These are phyloP conservation scores for Chenopodium berlandieri DNA, from an alignment of 148 eudicot species.

Conservation along the genomic window DNA sequence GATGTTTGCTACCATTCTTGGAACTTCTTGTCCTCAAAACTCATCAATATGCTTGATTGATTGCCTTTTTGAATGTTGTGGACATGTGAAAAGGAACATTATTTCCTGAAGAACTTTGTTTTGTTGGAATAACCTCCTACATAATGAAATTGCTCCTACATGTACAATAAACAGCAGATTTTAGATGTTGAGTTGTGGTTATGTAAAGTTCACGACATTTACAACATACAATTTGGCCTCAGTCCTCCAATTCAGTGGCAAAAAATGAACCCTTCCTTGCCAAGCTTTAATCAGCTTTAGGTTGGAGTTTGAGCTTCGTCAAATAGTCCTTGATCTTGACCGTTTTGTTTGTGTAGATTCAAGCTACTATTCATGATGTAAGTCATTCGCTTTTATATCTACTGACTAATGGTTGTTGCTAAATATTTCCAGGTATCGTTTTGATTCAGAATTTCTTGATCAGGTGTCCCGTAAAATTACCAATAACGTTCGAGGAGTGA, in stretches of 20 bases:
- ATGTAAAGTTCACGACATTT: background rate
- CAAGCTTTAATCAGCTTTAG: background rate
- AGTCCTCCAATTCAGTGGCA: background rate
- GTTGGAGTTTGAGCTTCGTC: background rate
- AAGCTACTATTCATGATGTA: background rate
- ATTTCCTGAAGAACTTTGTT: background rate
- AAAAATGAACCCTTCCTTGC: background rate
- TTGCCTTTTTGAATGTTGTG: too few species aligned
- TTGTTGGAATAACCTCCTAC: background rate
- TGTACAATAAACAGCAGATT: background rate
- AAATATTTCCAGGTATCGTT: conserved; percentile 64
- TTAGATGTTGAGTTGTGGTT: background rate
- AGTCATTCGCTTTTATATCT: background rate
- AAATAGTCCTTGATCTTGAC: background rate
- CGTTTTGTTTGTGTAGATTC: background rate
- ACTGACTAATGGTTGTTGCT: conserved; percentile 2
- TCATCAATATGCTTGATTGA: background rate
- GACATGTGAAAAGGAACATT: background rate
- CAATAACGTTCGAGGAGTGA: conserved; percentile 81
- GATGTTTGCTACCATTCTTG: background rate
- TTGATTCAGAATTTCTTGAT: conserved; percentile 76
- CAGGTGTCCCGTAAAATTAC: conserved; percentile 76
- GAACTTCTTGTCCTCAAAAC: background rate
- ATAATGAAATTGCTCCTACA: background rate
- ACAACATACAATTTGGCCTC: background rate